Conservation (phyloP, 2,329 filamentous ascomycete species). For the Phymatotrichopsis omnivora region DNA sequence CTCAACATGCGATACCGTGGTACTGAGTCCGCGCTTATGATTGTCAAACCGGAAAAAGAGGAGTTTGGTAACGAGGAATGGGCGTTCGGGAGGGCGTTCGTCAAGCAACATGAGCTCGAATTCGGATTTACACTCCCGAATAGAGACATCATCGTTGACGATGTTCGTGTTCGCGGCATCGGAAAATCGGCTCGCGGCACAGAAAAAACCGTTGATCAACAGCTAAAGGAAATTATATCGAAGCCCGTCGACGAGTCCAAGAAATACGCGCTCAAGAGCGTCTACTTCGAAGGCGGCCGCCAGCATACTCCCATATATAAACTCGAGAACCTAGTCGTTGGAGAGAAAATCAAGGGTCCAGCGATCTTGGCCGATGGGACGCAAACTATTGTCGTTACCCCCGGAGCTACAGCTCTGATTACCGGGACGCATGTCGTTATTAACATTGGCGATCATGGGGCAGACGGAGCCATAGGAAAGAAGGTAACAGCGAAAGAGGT, state of each 20-base stretch:
- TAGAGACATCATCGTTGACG: slow-evolving; percentile 79
- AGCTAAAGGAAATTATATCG: slow-evolving; percentile 59
- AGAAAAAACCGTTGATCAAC: slow-evolving; percentile 74
- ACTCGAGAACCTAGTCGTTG: slow-evolving; percentile 60
- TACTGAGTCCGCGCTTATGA: slow-evolving; percentile 85
- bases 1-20: slow-evolving; percentile 88
- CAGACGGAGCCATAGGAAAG: slow-evolving; percentile 12
- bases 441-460: slow-evolving; percentile 52
- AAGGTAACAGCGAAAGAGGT: slow-evolving; percentile 43
- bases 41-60: slow-evolving; percentile 59
- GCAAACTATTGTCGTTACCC: slow-evolving; percentile 85
- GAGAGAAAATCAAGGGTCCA: slow-evolving; percentile 65
- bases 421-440: slow-evolving; percentile 84
- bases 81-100: slow-evolving; percentile 75
- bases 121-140: slow-evolving; percentile 84
- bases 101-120: slow-evolving; percentile 80
- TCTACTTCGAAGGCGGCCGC: slow-evolving; percentile 78
- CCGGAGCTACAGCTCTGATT: slow-evolving; percentile 62
- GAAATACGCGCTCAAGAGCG: slow-evolving; percentile 43
- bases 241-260: slow-evolving; percentile 43
- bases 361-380: slow-evolving; percentile 80
- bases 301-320: slow-evolving; percentile 73
- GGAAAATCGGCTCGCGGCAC: slow-evolving; percentile 74
- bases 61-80: slow-evolving; percentile 56
- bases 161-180: slow-evolving; percentile 78